Conservation (phyloP, 805 yeast species). For the Monosporozyma aerobia region DNA sequence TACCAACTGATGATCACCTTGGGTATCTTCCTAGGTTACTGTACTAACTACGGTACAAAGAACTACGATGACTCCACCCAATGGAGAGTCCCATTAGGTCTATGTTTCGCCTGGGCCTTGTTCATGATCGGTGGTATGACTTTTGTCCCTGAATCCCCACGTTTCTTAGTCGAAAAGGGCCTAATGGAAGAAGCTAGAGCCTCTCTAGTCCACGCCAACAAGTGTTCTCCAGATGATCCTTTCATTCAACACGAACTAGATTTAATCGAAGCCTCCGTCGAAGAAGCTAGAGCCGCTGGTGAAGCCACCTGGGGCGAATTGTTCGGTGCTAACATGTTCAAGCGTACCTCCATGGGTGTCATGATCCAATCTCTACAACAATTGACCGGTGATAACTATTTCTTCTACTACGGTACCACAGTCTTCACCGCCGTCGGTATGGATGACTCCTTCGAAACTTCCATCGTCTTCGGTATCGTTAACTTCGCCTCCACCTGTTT, state of each 20-base stretch:
- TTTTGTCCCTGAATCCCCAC: conserved; percentile 70
- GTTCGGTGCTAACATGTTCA: conserved; percentile 49
- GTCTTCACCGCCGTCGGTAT: conserved; percentile 56
- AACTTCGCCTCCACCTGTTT: conserved; percentile 51
- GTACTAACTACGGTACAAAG: conserved; percentile 56
- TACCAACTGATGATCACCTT: conserved; percentile 66
- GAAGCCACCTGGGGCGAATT: conserved; percentile 58
- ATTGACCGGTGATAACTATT: conserved; percentile 59
- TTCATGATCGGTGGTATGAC: conserved; percentile 33
- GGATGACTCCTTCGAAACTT: conserved; percentile 49
- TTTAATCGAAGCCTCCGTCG: conserved; percentile 50
- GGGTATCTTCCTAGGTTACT: conserved; percentile 73
- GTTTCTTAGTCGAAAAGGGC: conserved; percentile 51
- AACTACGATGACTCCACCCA: conserved; percentile 38
- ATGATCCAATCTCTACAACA: conserved; percentile 60
- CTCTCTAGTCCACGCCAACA: conserved; percentile 52
- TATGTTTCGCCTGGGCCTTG: conserved; percentile 43
- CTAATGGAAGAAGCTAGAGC: conserved; percentile 53
- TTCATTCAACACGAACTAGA: conserved; percentile 50
- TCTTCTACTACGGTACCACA: conserved; percentile 61
- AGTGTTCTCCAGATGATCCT: conserved; percentile 42
- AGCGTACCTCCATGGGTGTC: conserved; percentile 43
- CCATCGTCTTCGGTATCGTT: conserved; percentile 52
- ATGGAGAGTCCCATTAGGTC: conserved; percentile 71
- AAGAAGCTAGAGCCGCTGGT: conserved; percentile 53